These are phyloP conservation scores for Monilinia laxa DNA, from an alignment of 2,329 filamentous ascomycete genomes.

Conservation along the genomic window DNA sequence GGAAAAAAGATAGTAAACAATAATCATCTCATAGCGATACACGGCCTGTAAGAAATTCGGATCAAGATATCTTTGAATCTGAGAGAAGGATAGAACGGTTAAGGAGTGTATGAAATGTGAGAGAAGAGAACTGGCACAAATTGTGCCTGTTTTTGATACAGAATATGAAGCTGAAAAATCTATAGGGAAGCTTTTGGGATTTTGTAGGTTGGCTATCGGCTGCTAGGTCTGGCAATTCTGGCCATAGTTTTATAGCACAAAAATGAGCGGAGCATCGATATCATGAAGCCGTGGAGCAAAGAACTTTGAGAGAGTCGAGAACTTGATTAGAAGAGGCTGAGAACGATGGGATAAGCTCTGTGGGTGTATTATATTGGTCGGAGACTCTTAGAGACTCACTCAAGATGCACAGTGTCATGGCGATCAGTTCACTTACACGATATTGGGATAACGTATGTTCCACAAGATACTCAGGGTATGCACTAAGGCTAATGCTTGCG, in stretches of 20 bases:
- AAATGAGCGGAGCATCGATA: neutral
- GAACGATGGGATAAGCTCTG: too few species aligned
- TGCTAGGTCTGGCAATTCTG: neutral
- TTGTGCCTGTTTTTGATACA: neutral
- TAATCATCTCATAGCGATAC: too few species aligned
- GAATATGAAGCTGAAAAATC: neutral
- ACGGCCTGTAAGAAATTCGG: too few species aligned
- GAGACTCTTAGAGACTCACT: neutral
- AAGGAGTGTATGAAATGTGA: too few species aligned
- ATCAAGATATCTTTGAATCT: too few species aligned
- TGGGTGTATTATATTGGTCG: fast-evolving
- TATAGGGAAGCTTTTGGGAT: too few species aligned
- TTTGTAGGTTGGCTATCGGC: neutral
- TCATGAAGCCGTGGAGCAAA: neutral
- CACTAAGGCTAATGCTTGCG: neutral
- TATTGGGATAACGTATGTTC: too few species aligned
- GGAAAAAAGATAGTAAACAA: neutral
- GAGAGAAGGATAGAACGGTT: too few species aligned
- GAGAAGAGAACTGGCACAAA: neutral
- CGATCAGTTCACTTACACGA: neutral
- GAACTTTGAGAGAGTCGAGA: neutral
- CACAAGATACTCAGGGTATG: too few species aligned
- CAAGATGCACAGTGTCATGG: neutral
- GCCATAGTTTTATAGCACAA: too few species aligned
- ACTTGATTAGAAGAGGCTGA: neutral